phyloP scores from a whole-genome alignment of 2,329 filamentous ascomycete species.

The Botryosphaeria dothidea region DNA sequence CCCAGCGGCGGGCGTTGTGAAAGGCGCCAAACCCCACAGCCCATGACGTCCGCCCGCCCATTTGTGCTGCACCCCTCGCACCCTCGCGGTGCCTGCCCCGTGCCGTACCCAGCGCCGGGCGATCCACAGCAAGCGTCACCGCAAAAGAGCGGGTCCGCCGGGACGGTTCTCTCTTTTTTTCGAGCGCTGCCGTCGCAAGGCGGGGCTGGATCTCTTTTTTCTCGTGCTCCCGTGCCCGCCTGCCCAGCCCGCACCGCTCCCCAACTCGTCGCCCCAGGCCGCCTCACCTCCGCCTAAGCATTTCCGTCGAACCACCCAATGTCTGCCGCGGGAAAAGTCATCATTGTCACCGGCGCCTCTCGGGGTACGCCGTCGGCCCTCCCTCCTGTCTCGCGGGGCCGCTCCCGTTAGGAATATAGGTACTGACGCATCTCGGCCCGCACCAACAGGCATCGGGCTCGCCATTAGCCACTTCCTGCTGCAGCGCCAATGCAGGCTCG shows the following conservation, averaged over 20 bases:
- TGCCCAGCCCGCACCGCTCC: slow-evolving; percentile 54
- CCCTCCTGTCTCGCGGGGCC: background rate
- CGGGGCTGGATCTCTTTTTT: background rate
- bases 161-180: background rate
- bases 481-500: slow-evolving; percentile 54
- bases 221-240: slow-evolving; percentile 20
- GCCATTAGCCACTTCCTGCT: slow-evolving; percentile 63
- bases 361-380: slow-evolving; percentile 48
- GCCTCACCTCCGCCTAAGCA: slow-evolving; percentile 43
- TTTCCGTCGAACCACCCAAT: slow-evolving; percentile 40
- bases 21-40: slow-evolving; percentile 19
- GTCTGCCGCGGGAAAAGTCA: slow-evolving; percentile 61
- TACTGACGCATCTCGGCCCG: slow-evolving; percentile 5
- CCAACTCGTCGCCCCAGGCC: slow-evolving; percentile 37
- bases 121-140: slow-evolving; percentile 11
- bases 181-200: background rate
- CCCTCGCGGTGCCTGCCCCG: background rate
- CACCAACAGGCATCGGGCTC: slow-evolving; percentile 58
- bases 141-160: background rate
- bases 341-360: slow-evolving; percentile 63
- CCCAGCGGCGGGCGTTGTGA: slow-evolving; percentile 14
- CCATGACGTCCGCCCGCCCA: slow-evolving; percentile 19
- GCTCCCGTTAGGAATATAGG: background rate
- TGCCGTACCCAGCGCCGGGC: background rate
- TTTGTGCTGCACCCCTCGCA: slow-evolving; percentile 6